Evolutionary conservation across 2,329 filamentous ascomycete genomes (phyloP).

Genomic region (Coniochaeta sp.): DNA sequence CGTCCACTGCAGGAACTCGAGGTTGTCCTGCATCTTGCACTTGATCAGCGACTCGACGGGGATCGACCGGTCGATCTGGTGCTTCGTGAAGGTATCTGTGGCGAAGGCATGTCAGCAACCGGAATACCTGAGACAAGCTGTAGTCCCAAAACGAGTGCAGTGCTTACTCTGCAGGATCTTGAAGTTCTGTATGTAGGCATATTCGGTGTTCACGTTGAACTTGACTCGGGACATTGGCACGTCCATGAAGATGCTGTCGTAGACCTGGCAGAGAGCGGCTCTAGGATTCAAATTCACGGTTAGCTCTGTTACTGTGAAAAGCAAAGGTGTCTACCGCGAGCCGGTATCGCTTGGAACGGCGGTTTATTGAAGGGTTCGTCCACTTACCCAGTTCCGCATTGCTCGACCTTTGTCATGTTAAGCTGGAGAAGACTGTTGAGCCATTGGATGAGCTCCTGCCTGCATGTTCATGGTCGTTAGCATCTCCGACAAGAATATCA

Average conservation of each 20-base stretch:
- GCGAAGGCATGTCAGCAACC: neutral
- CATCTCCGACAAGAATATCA: conserved; percentile 1
- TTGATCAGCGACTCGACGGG: conserved; percentile 86
- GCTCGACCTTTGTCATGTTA: conserved; percentile 97
- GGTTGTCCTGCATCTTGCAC: conserved; percentile 99
- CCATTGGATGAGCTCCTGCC: conserved; percentile 95
- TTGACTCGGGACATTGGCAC: conserved; percentile 93
- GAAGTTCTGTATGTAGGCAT: conserved; percentile 97
- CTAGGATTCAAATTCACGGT: conserved; percentile 36
- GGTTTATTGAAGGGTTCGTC: conserved; percentile 24
- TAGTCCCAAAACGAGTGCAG: neutral
- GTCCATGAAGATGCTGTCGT: conserved; percentile 96
- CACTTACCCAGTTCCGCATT: conserved; percentile 92
- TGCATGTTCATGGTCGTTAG: conserved; percentile 29
- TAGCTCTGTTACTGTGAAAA: conserved; percentile 3
- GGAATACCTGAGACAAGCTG: neutral
- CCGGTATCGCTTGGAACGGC: conserved; percentile 11
- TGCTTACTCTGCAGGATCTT: conserved; percentile 87
- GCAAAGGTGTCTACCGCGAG: neutral
- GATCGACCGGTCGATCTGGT: conserved; percentile 82
- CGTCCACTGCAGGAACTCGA: conserved; percentile 95
- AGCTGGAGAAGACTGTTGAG: conserved; percentile 96
- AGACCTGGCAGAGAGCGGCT: conserved; percentile 92
- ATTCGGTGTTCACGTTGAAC: conserved; percentile 97
- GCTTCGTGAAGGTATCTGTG: conserved; percentile 73